Conservation (phyloP, 495 filamentous ascomycete species). For the Chaetomidium leptoderma region DNA sequence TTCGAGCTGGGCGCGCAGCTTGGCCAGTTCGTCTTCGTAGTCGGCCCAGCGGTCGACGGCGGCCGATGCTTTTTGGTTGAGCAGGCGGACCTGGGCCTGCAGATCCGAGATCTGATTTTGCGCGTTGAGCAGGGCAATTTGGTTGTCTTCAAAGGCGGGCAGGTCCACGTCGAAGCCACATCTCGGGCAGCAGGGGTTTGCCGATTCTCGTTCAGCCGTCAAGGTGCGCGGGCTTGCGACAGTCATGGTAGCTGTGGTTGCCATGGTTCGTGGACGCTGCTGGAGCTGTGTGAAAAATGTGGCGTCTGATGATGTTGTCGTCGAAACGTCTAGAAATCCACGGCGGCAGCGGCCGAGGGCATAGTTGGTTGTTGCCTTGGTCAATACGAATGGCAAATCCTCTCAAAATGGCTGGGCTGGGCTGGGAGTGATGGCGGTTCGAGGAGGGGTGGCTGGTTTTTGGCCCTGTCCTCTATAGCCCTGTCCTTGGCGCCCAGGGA, state of each 20-base stretch:
- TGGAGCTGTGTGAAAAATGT: too few relatives aligned
- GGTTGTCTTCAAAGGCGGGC: conserved; percentile 41
- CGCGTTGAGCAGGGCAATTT: conserved; percentile 50
- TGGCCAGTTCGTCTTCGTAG: conserved; percentile 86
- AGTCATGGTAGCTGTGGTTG: conserved; percentile 8
- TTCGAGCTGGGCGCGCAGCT: conserved; percentile 51
- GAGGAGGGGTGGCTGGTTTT: conserved; percentile 4
- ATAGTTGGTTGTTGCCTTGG: neutral
- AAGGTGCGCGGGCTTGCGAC: conserved; percentile 11
- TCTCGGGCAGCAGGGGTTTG: conserved; percentile 34
- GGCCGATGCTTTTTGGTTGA: conserved; percentile 72
- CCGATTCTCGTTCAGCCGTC: conserved; percentile 1
- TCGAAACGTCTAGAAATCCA: neutral
- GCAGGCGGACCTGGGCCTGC: conserved; percentile 66
- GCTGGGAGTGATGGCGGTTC: neutral
- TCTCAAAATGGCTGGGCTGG: too few relatives aligned
- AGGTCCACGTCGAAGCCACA: conserved; percentile 38
- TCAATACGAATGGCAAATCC: conserved; percentile 1
- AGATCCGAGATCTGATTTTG: conserved; percentile 74
- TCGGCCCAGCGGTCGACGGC: conserved; percentile 82
- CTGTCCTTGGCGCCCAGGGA: conserved; percentile 10
- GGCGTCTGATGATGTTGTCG: neutral
- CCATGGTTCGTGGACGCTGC: conserved; percentile 14
- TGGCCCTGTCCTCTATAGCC: neutral
- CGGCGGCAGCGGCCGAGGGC: neutral